phyloP scores from a whole-genome alignment of 2,329 filamentous ascomycete species.

The Apiospora aurea region DNA sequence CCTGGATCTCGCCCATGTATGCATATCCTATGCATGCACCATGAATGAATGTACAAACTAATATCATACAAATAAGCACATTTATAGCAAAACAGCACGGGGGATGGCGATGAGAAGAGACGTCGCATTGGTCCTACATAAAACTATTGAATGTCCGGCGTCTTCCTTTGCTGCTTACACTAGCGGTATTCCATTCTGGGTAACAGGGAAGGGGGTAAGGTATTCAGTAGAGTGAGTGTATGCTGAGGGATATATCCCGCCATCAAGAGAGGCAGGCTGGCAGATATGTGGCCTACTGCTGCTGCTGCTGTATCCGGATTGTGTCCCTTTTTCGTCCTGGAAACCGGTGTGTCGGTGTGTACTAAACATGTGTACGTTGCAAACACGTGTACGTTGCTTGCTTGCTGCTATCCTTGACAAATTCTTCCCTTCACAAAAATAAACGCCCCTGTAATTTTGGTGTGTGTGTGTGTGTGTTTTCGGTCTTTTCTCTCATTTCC shows the following conservation, averaged over 20 bases:
- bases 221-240: not conserved
- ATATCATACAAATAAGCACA: not conserved
- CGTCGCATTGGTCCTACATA: slow-evolving; percentile 9
- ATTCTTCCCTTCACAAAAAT: not conserved
- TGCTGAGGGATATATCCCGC: slow-evolving; percentile 2
- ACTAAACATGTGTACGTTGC: slow-evolving; percentile 16
- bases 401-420: not conserved
- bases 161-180: slow-evolving; percentile 1
- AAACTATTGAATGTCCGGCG: slow-evolving; percentile 10
- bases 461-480: not conserved
- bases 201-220: not conserved
- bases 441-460: not conserved
- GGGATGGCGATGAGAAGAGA: not conserved
- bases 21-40: not conserved
- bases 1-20: not conserved
- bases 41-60: not conserved
- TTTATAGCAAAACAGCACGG: not conserved
- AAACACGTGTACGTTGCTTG: slow-evolving; percentile 12
- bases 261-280: slow-evolving; percentile 2
- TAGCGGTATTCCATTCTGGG: slow-evolving; percentile 3
- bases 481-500: not conserved
- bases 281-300: not conserved
- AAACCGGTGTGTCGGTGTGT: not conserved
- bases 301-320: not conserved
- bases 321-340: not conserved